Conservation (phyloP, 2,329 filamentous ascomycete species). For the Didymella sp. region DNA sequence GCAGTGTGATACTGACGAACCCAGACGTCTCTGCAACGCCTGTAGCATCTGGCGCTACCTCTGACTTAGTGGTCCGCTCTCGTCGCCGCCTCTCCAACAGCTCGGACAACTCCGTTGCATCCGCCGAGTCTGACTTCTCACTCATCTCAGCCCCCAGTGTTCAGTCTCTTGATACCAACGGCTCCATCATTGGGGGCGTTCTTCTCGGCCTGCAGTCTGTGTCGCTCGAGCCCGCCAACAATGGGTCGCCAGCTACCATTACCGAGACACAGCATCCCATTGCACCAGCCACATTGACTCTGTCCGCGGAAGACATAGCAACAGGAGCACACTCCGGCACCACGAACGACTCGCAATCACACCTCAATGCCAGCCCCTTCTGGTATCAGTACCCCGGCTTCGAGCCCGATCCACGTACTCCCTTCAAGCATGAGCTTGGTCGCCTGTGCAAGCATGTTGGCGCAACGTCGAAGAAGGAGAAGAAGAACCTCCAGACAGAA, state of each 20-base stretch:
- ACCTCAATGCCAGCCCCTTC: slow-evolving; percentile 19
- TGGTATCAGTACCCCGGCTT: slow-evolving; percentile 30
- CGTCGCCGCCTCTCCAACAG: slow-evolving; percentile 24
- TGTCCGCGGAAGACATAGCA: background rate
- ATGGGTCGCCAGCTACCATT: background rate
- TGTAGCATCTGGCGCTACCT: background rate
- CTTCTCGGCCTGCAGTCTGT: slow-evolving; percentile 6
- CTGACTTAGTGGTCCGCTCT: slow-evolving; percentile 12
- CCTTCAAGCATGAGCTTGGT: slow-evolving; percentile 30
- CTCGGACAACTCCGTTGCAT: slow-evolving; percentile 22
- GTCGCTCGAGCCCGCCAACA: background rate
- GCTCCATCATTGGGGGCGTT: slow-evolving; percentile 20
- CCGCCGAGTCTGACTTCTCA: slow-evolving; percentile 18
- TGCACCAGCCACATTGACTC: background rate
- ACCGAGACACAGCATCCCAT: background rate
- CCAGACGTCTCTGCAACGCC: background rate
- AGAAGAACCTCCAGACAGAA: slow-evolving; percentile 9
- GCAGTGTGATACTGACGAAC: background rate
- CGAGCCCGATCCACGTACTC: slow-evolving; percentile 20
- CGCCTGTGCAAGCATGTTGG: slow-evolving; percentile 24
- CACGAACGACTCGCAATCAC: background rate
- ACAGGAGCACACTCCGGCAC: background rate
- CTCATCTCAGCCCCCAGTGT: slow-evolving; percentile 26
- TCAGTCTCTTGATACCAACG: slow-evolving; percentile 22
- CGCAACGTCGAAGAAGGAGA: background rate